Evolutionary conservation across 768 basidiomycete species (phyloP), one percentile per base, ranked within the genome.

Genomic region (Kwoniella heveanensis): DNA sequence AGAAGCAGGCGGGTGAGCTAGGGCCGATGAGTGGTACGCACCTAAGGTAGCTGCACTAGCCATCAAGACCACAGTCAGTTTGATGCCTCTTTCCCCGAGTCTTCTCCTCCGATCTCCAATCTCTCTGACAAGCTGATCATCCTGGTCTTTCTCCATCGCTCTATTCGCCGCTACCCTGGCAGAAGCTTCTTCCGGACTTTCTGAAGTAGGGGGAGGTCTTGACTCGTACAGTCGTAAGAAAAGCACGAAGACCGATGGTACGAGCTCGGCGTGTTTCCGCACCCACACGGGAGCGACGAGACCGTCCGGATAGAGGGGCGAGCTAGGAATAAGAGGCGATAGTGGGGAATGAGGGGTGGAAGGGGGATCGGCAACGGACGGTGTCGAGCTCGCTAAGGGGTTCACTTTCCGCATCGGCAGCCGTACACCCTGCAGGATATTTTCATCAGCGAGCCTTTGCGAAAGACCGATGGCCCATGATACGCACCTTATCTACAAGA

Each of bases 221-320:
- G 79, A 79, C 0, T 97, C 94, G 73, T 83, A 92, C 64, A 98
- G 83, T 59, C 90, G 86, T 59, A 90, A 81, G 78, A 97, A 96
- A 64, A 96, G 83, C 9, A 98, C 90, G 79, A 97, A 95, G 0
- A 97, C 94, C 24, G 91, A 88, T 0, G 96, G 96, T 0, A 97
- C 81, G 30, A 96, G 87, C 0, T 90, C 87, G 0, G 90, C 90
- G 74, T 99, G 96, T 80, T 98, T 99, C 48, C 93, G 85, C 32
- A 98, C 87, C 96, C 96, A 99, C 77, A 98, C 92, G 0, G 96
- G 96, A 2, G 96, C 92, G 57, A 99, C 92, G 57, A 99, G 81
- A 0, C 96, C 96, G 76, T 99, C 96, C 0, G 96, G 96, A 79
- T 92, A 86, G 9, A 96, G 82, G 0, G 96, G 95, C 0, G 93